phyloP scores from a whole-genome alignment of 371 early-diverging fungal species.

The Mucor piriformis region DNA sequence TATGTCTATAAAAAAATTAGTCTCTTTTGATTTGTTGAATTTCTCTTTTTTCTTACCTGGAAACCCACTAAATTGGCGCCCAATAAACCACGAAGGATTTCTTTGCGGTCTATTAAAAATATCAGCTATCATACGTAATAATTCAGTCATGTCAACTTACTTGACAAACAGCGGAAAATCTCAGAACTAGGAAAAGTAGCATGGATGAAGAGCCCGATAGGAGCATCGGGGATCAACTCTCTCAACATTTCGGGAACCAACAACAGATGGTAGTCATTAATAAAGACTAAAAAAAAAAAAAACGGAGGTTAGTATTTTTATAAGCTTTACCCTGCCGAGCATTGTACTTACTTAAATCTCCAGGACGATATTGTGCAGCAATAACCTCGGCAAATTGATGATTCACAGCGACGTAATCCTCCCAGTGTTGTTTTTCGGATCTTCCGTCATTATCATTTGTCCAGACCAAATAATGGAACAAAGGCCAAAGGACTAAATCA shows the following conservation, averaged over 20 bases:
- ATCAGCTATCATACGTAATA: neutral
- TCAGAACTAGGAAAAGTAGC: slow-evolving; percentile 96
- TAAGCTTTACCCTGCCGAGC: neutral
- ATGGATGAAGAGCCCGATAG: slow-evolving; percentile 97
- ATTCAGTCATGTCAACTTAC: slow-evolving; percentile 45
- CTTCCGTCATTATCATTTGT: slow-evolving; percentile 69
- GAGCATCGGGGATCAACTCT: slow-evolving; percentile 73
- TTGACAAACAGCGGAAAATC: slow-evolving; percentile 91
- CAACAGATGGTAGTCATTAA: slow-evolving; percentile 98
- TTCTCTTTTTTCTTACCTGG: slow-evolving; percentile 48
- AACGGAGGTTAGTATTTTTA: slow-evolving; percentile 37
- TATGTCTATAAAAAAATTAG: slow-evolving; percentile 64
- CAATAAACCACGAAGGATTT: slow-evolving; percentile 90
- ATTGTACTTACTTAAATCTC: slow-evolving; percentile 80
- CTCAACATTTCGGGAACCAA: slow-evolving; percentile 90
- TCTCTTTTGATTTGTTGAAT: neutral
- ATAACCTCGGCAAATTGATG: slow-evolving; percentile 85
- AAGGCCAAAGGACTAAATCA: slow-evolving; percentile 86
- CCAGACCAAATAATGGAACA: slow-evolving; percentile 95
- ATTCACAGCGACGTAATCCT: slow-evolving; percentile 89
- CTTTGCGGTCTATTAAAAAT: slow-evolving; percentile 71
- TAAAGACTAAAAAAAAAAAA: slow-evolving; percentile 73
- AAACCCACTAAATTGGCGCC: slow-evolving; percentile 92
- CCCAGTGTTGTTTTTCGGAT: slow-evolving; percentile 79
- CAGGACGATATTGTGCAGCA: slow-evolving; percentile 70